Base-by-base conservation (phyloP, 2,329 filamentous ascomycete genomes). In the Scedosporium boydii region DNA sequence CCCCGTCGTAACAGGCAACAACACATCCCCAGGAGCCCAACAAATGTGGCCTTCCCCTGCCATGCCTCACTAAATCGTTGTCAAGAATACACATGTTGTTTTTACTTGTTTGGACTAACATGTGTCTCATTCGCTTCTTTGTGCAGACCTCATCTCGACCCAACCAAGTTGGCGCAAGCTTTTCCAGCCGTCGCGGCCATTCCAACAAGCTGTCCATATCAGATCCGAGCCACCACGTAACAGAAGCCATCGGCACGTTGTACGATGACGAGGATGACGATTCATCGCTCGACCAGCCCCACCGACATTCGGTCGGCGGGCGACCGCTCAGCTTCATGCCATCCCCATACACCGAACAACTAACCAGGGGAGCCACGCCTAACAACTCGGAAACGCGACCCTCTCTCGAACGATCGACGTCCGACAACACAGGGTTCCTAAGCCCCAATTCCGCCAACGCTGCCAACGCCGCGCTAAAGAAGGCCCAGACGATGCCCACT, bases 211-310 rank as follows among this genome's bases (percentile, higher is more conserved):
- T 85, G 59, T 86, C 83, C 63, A 86, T 96, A 73, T 95, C 90
- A 74, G 92, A 96, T 76, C 89, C 93, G 65, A 91, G 84, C 76
- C 91, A 96, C 77, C 93, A 96, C 83, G 91, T 96, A 72, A 96
- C 92, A 63, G 93, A 96, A 75, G 89, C 91, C 64, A 96, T 96
- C 75, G 91, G 91, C 60, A 92, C 92, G 69, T 84, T 96, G 76
- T 96, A 97, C 76, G 90, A 89, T 70, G 88, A 91, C 71, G 84
- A 86, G 70, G 85, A 87, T 67, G 84, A 90, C 69, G 82, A 84
- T 68, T 84, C 76, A 2, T 82, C 85, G 66, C 84, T 75, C 16
- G 78, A 78, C 64, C 74, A 76, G 14, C 46, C 46, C 42, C 44
- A 18, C 14, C 42, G 44, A 4, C 53, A 55, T 3, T 14, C 12